Conservation (phyloP, 2,329 filamentous ascomycete genomes). For the Aureobasidium mangrovei region DNA sequence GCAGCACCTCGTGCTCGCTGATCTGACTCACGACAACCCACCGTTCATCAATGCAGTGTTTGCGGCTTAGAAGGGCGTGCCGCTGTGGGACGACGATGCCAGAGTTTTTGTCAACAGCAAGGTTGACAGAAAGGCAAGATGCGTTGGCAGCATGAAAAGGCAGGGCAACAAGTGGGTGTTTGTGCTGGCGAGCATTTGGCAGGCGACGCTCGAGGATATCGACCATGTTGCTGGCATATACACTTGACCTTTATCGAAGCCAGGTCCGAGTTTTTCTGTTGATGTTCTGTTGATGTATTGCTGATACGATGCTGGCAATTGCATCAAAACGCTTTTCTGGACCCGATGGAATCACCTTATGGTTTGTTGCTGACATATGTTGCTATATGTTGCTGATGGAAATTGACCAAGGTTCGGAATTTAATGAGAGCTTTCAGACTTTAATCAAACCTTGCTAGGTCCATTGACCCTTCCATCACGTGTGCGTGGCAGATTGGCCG, state of each 20-base stretch:
- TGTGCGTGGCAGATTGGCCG: too few relatives aligned
- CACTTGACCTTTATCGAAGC: neutral
- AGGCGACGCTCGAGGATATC: conserved; percentile 47
- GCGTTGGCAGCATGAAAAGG: conserved; percentile 41
- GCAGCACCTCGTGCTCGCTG: conserved; percentile 57
- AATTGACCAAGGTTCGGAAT: too few relatives aligned
- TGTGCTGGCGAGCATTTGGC: conserved; percentile 43
- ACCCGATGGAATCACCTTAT: too few relatives aligned
- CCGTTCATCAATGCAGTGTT: conserved; percentile 45
- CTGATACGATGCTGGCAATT: too few relatives aligned
- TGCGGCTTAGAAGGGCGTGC: conserved; percentile 37
- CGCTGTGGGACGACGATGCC: conserved; percentile 38
- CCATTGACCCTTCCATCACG: too few relatives aligned
- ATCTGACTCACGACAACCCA: conserved; percentile 51
- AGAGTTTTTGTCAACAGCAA: conserved; percentile 31
- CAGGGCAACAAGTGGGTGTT: conserved; percentile 35
- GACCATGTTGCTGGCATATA: conserved; percentile 40
- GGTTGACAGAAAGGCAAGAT: conserved; percentile 31
- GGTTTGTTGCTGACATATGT: too few relatives aligned
- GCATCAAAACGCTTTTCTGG: too few relatives aligned
- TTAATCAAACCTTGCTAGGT: too few relatives aligned
- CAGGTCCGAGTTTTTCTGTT: too few relatives aligned
- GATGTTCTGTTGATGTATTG: too few relatives aligned
- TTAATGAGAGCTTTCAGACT: too few relatives aligned
- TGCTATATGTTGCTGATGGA: too few relatives aligned